These are phyloP conservation scores for Tolypocladium ovalisporum DNA, from an alignment of 2,329 filamentous ascomycete genomes.

Conservation along the genomic window DNA sequence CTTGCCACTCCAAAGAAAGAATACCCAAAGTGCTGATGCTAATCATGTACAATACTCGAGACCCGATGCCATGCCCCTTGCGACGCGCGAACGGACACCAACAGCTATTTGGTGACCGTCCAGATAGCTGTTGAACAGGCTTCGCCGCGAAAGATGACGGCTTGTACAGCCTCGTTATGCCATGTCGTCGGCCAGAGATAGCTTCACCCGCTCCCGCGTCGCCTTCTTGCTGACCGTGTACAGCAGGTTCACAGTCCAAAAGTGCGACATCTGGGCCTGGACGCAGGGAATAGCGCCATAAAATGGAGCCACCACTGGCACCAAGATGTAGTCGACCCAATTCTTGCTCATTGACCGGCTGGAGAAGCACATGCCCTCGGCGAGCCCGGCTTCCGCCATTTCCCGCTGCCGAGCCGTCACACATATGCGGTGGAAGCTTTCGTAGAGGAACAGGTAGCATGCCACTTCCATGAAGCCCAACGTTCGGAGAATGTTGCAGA, in stretches of 20 bases:
- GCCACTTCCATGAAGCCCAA: slow-evolving; percentile 52
- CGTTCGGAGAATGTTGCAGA: slow-evolving; percentile 50
- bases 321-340: slow-evolving; percentile 51
- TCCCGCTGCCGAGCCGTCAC: slow-evolving; percentile 50
- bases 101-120: no score
- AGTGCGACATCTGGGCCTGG: slow-evolving; percentile 57
- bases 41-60: slow-evolving; percentile 12
- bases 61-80: slow-evolving; percentile 35
- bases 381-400: slow-evolving; percentile 54
- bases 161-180: slow-evolving; percentile 14
- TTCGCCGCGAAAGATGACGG: neutral
- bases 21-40: slow-evolving; percentile 24
- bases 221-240: slow-evolving; percentile 66
- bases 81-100: slow-evolving; percentile 32
- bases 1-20: slow-evolving; percentile 20
- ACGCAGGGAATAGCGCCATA: slow-evolving; percentile 58
- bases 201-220: slow-evolving; percentile 37
- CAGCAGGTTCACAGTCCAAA: slow-evolving; percentile 58
- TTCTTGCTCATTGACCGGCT: slow-evolving; percentile 44
- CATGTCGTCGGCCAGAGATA: slow-evolving; percentile 31
- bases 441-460: slow-evolving; percentile 55
- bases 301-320: slow-evolving; percentile 56
- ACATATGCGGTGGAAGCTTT: slow-evolving; percentile 53
- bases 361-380: slow-evolving; percentile 56
- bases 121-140: slow-evolving; percentile 26